These are phyloP conservation scores for sweet orange (Citrus sinensis) DNA, from an alignment of 345 rosid species.

Conservation along the genomic window DNA sequence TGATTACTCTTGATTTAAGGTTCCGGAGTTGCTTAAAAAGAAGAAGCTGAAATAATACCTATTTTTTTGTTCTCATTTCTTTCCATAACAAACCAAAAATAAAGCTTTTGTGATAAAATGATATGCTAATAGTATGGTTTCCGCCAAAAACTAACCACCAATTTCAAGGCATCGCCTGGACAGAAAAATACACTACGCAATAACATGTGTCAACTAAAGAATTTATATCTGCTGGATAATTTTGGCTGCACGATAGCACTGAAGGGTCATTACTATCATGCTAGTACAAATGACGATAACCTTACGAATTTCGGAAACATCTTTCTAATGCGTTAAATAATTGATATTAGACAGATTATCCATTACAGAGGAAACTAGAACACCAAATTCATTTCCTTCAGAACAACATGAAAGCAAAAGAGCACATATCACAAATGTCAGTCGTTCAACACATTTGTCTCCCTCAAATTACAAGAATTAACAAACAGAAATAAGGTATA, in stretches of 20 bases:
- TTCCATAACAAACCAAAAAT: not conserved
- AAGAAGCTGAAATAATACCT: not conserved
- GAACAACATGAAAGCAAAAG: not conserved
- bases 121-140: not conserved
- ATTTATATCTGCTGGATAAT: not conserved
- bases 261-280: not conserved
- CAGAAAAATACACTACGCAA: not conserved
- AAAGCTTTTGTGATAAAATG: not conserved
- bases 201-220: not conserved
- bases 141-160: no score
- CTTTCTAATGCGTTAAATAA: not conserved
- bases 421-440: not conserved
- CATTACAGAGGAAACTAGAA: not conserved
- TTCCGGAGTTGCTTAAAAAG: not conserved
- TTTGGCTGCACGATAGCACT: not conserved
- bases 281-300: not conserved
- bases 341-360: not conserved
- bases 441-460: not conserved
- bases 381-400: not conserved
- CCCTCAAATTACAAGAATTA: not conserved
- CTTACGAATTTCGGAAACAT: not conserved
- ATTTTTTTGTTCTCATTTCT: not conserved
- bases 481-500: not conserved
- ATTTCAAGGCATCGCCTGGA: not conserved
- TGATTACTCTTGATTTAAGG: not conserved